Base-by-base conservation (phyloP, 2,329 filamentous ascomycete species). In the Arachnopeziza araneosa region DNA sequence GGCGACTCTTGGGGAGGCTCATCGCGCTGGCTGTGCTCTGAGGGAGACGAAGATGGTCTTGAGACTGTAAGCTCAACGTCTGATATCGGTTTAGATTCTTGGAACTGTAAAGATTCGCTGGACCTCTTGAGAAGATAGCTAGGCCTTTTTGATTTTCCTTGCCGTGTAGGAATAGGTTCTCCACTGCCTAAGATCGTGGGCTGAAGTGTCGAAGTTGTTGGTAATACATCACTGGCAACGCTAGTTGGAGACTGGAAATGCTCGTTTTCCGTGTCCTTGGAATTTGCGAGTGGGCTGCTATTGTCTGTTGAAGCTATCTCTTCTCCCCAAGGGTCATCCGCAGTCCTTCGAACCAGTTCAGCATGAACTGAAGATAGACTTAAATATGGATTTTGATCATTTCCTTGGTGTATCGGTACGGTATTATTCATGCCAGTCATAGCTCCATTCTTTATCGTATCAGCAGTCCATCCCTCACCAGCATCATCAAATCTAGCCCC, bases 251-350 rank as follows among this genome's bases (percentile, higher is more conserved):
- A 12, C 8, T 22, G 50, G 4, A 24, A 52, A 52, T 21, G n/a
- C 50, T 22, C 8, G 3, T n/a, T 9, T 23, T 52, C 21, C 4
- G 21, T 22, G 9, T 52, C 24, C 10, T n/a, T 52, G 4, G 24
- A 23, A 12, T 52, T n/a, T 52, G 50, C 3, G 17, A 23, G 50
- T 6, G 50, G 22, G 7, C 50, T 50, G 23, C 17, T 30, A 32
- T 55, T 49, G 6, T 51, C 49, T 12, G 32, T 32, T 17, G 30
- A 6, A 26, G 56, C 50, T 7, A 32, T 32, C 48, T 53, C 32
- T 22, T 26, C 36, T 48, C 60, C 65, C 71, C 68, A 73, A 21
- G 68, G 69, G 66, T 71, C 69, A 6, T 68, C 66, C 17, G 69
- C 68, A 24, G 66, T 62, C 51, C 68, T 64, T 56, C 67, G 66